A percentile compares a stretch with the other conserved stretches of the same genome.
These are phyloP conservation scores for Apiospora malaysiana DNA, from an alignment of 2,329 filamentous ascomycete genomes.

Conservation along the genomic window DNA sequence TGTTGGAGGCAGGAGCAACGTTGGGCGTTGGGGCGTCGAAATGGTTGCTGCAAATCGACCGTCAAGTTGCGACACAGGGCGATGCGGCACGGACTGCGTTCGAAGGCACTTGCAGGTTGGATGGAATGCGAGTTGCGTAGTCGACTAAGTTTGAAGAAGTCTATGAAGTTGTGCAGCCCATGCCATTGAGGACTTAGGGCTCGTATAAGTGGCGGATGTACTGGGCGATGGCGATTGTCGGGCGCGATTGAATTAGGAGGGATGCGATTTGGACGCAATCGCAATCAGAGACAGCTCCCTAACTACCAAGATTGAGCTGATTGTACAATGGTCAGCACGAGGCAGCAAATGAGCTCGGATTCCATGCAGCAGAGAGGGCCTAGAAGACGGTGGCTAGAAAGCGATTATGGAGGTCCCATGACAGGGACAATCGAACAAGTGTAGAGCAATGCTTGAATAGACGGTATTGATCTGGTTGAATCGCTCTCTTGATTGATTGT, in stretches of 20 bases:
- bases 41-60: not conserved
- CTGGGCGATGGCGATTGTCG: constrained; percentile 10
- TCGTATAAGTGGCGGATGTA: not conserved
- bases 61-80: constrained; percentile 14
- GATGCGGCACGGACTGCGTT: not conserved
- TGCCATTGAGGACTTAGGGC: not conserved
- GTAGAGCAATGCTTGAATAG: not conserved
- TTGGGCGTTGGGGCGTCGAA: not conserved
- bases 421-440: not conserved
- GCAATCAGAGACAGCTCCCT: constrained; percentile 5
- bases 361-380: not conserved
- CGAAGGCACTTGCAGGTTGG: not conserved
- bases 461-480: not conserved
- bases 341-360: not conserved
- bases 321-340: not conserved
- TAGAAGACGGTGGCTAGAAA: not conserved
- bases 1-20: constrained; percentile 10
- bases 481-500: constrained; percentile 12
- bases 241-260: constrained; percentile 11
- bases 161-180: not conserved
- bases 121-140: not conserved
- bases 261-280: constrained; percentile 10
- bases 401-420: not conserved
- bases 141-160: not conserved
- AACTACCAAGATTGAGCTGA: not conserved